Conservation (phyloP, 2,329 filamentous ascomycete genomes). For the Claviceps capensis region DNA sequence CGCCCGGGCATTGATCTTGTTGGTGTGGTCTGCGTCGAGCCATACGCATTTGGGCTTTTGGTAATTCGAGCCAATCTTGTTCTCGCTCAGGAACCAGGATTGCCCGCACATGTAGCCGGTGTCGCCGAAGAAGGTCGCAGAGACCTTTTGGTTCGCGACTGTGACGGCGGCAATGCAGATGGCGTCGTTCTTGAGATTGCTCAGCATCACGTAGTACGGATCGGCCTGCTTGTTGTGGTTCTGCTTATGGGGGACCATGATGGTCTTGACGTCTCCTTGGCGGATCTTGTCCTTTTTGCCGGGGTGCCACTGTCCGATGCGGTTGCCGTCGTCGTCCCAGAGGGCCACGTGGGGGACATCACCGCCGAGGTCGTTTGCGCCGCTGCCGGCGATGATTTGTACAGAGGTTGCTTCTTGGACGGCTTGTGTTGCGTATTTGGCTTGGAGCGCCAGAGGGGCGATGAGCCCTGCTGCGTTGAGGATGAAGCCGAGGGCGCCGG, state of each 20-base stretch:
- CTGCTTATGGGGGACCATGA: conserved; percentile 5
- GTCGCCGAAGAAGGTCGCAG: conserved; percentile 10
- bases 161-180: conserved; percentile 11
- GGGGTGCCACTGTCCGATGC: conserved; percentile 7
- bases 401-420: not conserved
- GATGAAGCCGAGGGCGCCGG: not conserved
- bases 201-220: conserved; percentile 10
- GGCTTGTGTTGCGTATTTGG: not conserved
- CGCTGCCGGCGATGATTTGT: not conserved
- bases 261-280: not conserved
- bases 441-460: not conserved
- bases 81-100: conserved; percentile 12
- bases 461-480: not conserved
- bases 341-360: conserved; percentile 7
- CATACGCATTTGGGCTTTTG: conserved; percentile 11
- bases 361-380: conserved; percentile 3
- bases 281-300: conserved; percentile 2
- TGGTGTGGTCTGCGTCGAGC: conserved; percentile 13
- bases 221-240: conserved; percentile 3
- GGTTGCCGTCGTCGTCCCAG: conserved; percentile 9
- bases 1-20: conserved; percentile 9
- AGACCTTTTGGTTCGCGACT: conserved; percentile 8
- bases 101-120: conserved; percentile 10
- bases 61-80: conserved; percentile 5
- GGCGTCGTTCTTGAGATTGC: conserved; percentile 10